Percentiles rank a stretch among this genome's conserved stretches.
Evolutionary conservation across 306 rosid genomes (phyloP).

Genomic region (Glycyrrhiza uralensis): DNA sequence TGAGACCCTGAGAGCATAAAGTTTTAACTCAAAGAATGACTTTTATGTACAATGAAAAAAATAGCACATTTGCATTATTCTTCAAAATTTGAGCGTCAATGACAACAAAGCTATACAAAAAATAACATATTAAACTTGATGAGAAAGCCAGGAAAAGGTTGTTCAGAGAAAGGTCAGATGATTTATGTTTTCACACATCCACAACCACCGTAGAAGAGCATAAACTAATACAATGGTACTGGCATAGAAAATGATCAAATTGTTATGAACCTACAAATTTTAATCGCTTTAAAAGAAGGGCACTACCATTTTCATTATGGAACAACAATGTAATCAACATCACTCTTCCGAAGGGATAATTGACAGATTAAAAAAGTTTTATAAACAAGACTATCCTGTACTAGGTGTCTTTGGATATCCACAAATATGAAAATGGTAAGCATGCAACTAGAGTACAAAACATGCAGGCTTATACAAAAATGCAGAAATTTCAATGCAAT

Average conservation of each 20-base stretch:
- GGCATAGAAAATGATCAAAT: background rate
- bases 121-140: background rate
- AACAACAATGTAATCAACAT: background rate
- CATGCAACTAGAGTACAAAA: slow-evolving; percentile 6
- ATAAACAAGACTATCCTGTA: background rate
- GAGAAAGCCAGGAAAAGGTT: background rate
- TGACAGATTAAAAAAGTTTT: background rate
- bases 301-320: background rate
- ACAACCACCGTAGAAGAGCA: background rate
- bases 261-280: background rate
- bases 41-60: background rate
- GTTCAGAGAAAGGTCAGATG: background rate
- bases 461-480: background rate
- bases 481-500: slow-evolving; percentile 2
- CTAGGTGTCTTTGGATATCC: background rate
- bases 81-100: background rate
- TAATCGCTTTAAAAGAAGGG: background rate
- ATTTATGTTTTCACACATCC: background rate
- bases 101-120: background rate
- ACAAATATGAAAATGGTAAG: background rate
- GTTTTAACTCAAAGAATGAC: slow-evolving; percentile 16
- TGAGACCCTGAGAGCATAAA: slow-evolving; percentile 63
- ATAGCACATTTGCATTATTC: no score
- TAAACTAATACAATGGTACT: background rate
- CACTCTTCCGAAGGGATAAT: background rate